Evolutionary conservation across 495 filamentous ascomycete species (phyloP), one percentile per base, ranked within the genome.

Genomic region (Penicillium odoratum): DNA sequence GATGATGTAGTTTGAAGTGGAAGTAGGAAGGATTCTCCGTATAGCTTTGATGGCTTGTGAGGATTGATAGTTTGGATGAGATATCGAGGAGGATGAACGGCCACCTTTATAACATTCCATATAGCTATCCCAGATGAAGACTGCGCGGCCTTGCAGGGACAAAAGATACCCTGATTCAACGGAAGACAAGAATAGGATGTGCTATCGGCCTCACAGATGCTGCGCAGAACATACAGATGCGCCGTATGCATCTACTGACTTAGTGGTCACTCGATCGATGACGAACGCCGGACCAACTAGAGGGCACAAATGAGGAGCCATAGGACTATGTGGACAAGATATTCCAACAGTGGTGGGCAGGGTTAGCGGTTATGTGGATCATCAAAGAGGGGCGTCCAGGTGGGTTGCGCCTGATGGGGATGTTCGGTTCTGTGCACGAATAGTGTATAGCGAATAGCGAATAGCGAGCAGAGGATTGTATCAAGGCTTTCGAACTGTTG

Each of bases 321-420:
- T 46, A 13, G 7, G 5, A 44, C 45, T 38, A 42, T 59, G 7
- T 29, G 57, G 46, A 36, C 53, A 53, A 47, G 30, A 7, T 45
- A n/a, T 49, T 48, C 52, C 55, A 48, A 64, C 68, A 76, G 72
- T 63, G 68, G 51, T 31, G 58, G 48, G 48, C 48, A 51, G 51
- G 43, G 65, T 71, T 69, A 65, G 69, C 65, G 57, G 65, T 65
- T 64, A 69, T 61, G 70, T 69, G 69, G 68, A 69, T 70, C 66
- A 65, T 64, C 54, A 56, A 55, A 63, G 62, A 51, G 58, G 49
- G 57, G 60, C 52, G 58, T 53, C 48, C 44, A 50, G 55, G 53
- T 48, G 53, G 26, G 38, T 57, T 63, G 55, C 57, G 59, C 55
- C 53, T 61, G 57, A 58, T 59, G 57, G 53, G 56, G 38, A 13